Percentiles rank a stretch among this genome's conserved stretches.
Conservation (phyloP, 257 asterid genomes). For the Schizonepeta tenuifolia region DNA sequence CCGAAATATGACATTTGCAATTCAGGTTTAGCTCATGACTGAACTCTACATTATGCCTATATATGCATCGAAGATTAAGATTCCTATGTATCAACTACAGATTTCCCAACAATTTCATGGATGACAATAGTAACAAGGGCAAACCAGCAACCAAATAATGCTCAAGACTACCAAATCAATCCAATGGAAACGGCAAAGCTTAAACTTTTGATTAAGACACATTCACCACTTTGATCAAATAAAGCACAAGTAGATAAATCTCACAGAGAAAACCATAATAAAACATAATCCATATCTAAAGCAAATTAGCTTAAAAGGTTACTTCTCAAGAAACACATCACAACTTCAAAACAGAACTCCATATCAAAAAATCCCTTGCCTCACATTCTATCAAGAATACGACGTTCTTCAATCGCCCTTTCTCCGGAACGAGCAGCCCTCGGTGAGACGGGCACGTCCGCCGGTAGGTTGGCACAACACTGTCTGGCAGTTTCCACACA, state of each 20-base stretch:
- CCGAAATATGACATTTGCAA: background rate
- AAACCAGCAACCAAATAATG: background rate
- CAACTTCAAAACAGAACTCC: background rate
- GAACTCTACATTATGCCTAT: no score
- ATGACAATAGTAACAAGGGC: background rate
- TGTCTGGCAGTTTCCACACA: constrained; percentile 45
- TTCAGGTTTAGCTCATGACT: no score
- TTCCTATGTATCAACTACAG: background rate
- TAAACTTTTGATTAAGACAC: background rate
- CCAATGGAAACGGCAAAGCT: background rate
- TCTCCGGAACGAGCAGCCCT: constrained; percentile 7
- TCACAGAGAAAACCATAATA: background rate
- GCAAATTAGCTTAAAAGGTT: background rate
- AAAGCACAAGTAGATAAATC: background rate
- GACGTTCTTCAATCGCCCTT: constrained; percentile 17
- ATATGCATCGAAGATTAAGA: no score
- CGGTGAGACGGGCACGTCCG: constrained; percentile 13
- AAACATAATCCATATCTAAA: background rate
- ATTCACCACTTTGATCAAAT: background rate
- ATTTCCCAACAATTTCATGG: background rate
- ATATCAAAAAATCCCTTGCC: background rate
- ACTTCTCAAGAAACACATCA: background rate
- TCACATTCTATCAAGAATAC: background rate
- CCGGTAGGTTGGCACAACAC: constrained; percentile 47
- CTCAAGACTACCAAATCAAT: background rate